Evolutionary conservation across 106 monocot genomes (phyloP), one percentile per base, ranked within the genome.

Genomic region (Vanilla planifolia): DNA sequence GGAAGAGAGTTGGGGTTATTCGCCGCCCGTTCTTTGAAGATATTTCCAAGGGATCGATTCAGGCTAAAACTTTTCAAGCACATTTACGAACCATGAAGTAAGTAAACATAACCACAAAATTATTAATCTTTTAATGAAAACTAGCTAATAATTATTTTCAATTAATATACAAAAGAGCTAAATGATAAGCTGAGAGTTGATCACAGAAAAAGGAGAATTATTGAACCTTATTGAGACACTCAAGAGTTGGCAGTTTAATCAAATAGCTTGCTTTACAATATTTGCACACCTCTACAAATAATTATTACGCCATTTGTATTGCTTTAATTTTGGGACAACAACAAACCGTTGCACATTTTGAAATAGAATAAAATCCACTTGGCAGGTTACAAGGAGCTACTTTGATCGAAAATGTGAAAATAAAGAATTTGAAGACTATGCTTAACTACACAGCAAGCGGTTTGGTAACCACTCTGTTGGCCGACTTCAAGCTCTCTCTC

Each of bases 1-100:
- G 90, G 0, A 82, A 85, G 67, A 79, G 90, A 32, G 22, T 85
- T 3, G 89, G 85, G 24, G 79, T 90, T 19, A 43, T 85, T 4
- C 60, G 81, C 15, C 20, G 48, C 19, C 57, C 36, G 2, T 79
- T 90, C 70, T 85, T 81, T 40, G 48, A 21, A 21, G 5, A 66
- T 3, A 74, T 52, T 27, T 27, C 60, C 0, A 33, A 52, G 4
- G 56, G 60, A 3, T 69, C 82, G 6, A 2, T 69, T 6, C 16
- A 55, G 14, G 26, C 21, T 11, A 33, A 23, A 23, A 35, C 56
- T 15, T 91, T 82, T 50, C 50, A 79, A 37, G 21, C 62, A 26
- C 82, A 91, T 53, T 82, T 91, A 30, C 26, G 39, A 20, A 71
- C 61, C 3, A 67, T 85, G 61, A 91, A 76, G 90, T 85, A 68